These are phyloP conservation scores for Phlebopus sp. DNA, from an alignment of 1,284 basidiomycete genomes.

Conservation along the genomic window DNA sequence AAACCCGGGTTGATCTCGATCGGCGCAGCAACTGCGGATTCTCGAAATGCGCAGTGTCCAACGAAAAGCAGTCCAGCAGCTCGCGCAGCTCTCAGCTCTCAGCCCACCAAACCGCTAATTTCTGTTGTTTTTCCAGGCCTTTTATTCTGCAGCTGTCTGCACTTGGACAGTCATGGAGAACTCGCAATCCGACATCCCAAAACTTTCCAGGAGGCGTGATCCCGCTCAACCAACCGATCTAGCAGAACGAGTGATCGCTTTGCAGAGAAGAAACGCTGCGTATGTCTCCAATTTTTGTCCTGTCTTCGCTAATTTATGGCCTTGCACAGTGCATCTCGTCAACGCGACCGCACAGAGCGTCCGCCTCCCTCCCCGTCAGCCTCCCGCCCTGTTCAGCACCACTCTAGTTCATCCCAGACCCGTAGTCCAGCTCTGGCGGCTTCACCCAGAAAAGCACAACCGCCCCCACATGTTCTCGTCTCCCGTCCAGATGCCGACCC, in stretches of 20 bases:
- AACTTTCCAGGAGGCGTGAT: constrained; percentile 32
- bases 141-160: constrained; percentile 1
- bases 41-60: constrained; percentile 24
- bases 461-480: constrained; percentile 34
- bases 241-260: constrained; percentile 61
- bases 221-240: constrained; percentile 57
- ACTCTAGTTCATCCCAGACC: constrained; percentile 29
- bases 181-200: constrained; percentile 2
- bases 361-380: constrained; percentile 31
- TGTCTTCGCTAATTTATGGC: constrained; percentile 6
- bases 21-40: constrained; percentile 35
- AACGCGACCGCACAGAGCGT: constrained; percentile 48
- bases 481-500: constrained; percentile 51
- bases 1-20: constrained; percentile 28
- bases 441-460: constrained; percentile 23
- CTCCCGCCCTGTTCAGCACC: constrained; percentile 28
- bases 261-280: constrained; percentile 64
- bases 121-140: background rate
- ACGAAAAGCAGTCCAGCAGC: constrained; percentile 7
- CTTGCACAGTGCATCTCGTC: constrained; percentile 42
- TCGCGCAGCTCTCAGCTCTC: constrained; percentile 4
- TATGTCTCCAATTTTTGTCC: constrained; percentile 33
- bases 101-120: background rate
- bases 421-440: constrained; percentile 33
- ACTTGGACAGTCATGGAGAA: constrained; percentile 6